Conservation (phyloP, 495 filamentous ascomycete species). For the Hypoxylon perforatum region DNA sequence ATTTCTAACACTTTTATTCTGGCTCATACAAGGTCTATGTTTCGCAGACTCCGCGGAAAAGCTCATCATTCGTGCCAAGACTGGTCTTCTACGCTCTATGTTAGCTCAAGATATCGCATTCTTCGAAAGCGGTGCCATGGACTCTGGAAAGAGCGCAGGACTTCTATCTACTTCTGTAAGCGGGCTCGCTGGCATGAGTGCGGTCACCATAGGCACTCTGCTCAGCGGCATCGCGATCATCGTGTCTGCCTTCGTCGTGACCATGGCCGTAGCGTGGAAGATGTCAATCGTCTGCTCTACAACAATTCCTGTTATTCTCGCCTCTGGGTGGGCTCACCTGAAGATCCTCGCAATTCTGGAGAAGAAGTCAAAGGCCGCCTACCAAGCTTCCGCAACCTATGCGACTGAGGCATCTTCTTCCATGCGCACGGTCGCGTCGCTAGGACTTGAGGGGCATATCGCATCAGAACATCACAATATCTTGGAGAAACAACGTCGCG, state of each 20-base stretch:
- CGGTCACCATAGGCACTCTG: slow-evolving; percentile 82
- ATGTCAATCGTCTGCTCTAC: slow-evolving; percentile 86
- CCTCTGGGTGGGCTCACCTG: slow-evolving; percentile 89
- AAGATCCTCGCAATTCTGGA: slow-evolving; percentile 77
- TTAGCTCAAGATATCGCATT: slow-evolving; percentile 85
- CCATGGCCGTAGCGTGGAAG: slow-evolving; percentile 85
- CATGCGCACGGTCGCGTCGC: slow-evolving; percentile 88
- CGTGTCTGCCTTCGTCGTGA: slow-evolving; percentile 71
- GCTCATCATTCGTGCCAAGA: neutral
- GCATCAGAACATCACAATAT: slow-evolving; percentile 71
- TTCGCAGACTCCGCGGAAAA: slow-evolving; percentile 8
- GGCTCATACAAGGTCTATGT: slow-evolving; percentile 68
- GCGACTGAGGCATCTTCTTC: slow-evolving; percentile 90
- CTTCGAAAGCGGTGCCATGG: slow-evolving; percentile 86
- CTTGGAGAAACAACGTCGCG: slow-evolving; percentile 66
- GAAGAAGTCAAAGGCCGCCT: slow-evolving; percentile 75
- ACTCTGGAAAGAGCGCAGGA: slow-evolving; percentile 82
- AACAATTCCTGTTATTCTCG: slow-evolving; percentile 81
- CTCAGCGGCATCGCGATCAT: slow-evolving; percentile 81
- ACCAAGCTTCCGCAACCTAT: slow-evolving; percentile 79
- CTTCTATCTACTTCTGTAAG: slow-evolving; percentile 90
- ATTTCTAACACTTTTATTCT: slow-evolving; percentile 73
- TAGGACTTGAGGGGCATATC: slow-evolving; percentile 69
- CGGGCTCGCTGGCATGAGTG: slow-evolving; percentile 83
- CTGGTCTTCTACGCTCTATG: neutral